Conservation (phyloP, 371 early-diverging fungal genomes). For the Nosema granulosis region DNA sequence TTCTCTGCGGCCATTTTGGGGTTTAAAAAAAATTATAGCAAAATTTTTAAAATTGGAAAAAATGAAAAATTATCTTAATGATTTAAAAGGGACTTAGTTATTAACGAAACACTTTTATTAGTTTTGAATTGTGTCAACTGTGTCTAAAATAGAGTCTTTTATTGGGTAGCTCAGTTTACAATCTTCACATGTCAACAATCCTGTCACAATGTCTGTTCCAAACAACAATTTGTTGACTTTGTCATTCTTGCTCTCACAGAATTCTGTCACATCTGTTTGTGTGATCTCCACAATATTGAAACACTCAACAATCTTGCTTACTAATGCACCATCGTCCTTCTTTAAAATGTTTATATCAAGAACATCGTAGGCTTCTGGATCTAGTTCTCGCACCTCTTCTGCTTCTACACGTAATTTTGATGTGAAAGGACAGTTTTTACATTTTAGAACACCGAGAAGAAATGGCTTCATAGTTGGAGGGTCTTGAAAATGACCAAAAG, state of each 20-base stretch:
- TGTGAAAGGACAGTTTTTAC: conserved; percentile 38
- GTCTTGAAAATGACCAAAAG: no score
- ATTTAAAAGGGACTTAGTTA: background rate
- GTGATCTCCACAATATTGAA: background rate
- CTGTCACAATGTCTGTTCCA: conserved; percentile 26
- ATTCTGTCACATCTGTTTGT: background rate
- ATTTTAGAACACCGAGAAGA: conserved; percentile 29
- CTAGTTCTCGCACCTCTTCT: background rate
- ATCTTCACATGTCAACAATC: conserved; percentile 6
- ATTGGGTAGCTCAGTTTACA: conserved; percentile 41
- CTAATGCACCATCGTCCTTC: background rate
- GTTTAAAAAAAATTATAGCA: background rate
- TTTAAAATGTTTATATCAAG: background rate
- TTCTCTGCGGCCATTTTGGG: conserved; percentile 41
- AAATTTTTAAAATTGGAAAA: background rate
- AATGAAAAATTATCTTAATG: background rate
- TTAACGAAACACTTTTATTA: no score
- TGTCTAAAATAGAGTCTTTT: conserved; percentile 37
- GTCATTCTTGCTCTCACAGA: conserved; percentile 12
- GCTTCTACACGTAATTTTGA: background rate
- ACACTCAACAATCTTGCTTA: background rate
- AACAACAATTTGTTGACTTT: conserved; percentile 31
- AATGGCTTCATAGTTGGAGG: conserved; percentile 30
- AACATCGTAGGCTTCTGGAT: background rate
- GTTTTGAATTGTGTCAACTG: conserved; percentile 29